phyloP scores from a whole-genome alignment of 2,329 filamentous ascomycete genomes.

The Beauveria sp. region DNA sequence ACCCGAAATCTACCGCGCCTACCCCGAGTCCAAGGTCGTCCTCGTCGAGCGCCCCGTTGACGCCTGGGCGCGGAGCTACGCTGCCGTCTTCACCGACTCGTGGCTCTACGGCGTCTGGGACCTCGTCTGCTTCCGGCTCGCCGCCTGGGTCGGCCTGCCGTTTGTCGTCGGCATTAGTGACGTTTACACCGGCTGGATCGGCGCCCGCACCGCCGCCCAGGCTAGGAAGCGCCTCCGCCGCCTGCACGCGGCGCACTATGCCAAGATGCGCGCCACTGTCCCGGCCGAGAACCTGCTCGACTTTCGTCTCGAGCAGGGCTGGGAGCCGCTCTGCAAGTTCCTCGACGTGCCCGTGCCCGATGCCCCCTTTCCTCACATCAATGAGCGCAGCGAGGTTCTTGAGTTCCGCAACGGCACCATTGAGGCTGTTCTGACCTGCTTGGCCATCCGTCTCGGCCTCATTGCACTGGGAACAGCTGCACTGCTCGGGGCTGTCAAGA shows the following conservation, averaged over 20 bases:
- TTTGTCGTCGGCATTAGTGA: slow-evolving; percentile 5
- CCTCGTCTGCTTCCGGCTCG: slow-evolving; percentile 5
- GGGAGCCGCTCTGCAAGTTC: slow-evolving; percentile 28
- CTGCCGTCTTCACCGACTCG: slow-evolving; percentile 7
- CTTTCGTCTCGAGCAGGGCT: slow-evolving; percentile 28
- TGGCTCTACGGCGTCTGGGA: slow-evolving; percentile 8
- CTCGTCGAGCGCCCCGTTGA: slow-evolving; percentile 6
- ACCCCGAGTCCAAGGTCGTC: slow-evolving; percentile 7
- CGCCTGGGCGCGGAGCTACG: slow-evolving; percentile 5
- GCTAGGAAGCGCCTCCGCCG: slow-evolving; percentile 22
- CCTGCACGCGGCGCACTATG: slow-evolving; percentile 7
- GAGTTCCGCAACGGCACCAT: slow-evolving; percentile 10
- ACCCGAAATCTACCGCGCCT: neutral
- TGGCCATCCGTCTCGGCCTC: slow-evolving; percentile 3
- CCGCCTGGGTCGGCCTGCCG: slow-evolving; percentile 7
- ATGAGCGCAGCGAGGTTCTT: slow-evolving; percentile 13
- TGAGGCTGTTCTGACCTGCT: slow-evolving; percentile 5
- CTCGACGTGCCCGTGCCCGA: slow-evolving; percentile 26
- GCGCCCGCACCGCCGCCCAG: slow-evolving; percentile 13
- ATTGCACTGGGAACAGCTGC: slow-evolving; percentile 1
- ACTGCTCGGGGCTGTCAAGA: neutral
- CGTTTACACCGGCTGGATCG: slow-evolving; percentile 7
- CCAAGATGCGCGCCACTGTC: slow-evolving; percentile 21
- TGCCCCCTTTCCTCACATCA: slow-evolving; percentile 28
- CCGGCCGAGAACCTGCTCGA: slow-evolving; percentile 27